Evolutionary conservation across 2,329 filamentous ascomycete genomes (phyloP).

Genomic region (Pseudogymnoascus sp.): DNA sequence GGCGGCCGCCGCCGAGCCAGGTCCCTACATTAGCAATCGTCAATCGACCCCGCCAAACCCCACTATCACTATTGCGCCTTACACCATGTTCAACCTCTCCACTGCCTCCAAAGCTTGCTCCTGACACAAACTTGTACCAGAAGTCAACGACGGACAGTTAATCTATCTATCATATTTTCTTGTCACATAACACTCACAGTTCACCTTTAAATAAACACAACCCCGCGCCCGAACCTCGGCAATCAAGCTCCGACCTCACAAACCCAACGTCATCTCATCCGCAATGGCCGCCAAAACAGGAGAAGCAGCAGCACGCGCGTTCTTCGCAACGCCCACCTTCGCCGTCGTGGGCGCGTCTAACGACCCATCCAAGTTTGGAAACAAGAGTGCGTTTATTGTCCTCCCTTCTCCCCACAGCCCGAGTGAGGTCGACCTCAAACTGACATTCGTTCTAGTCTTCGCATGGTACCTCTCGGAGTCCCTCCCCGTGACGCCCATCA

Average conservation of each 20-base stretch:
- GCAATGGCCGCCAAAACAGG: neutral
- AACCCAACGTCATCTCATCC: neutral
- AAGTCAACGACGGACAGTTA: neutral
- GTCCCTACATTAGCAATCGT: neutral
- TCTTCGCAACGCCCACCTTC: constrained; percentile 73
- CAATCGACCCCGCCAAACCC: neutral
- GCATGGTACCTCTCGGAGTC: constrained; percentile 76
- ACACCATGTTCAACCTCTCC: neutral
- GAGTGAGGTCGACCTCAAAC: constrained; percentile 12
- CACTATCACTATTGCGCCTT: neutral
- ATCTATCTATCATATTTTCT: neutral
- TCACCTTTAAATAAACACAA: neutral
- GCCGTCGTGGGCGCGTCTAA: constrained; percentile 87
- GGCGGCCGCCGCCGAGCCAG: neutral
- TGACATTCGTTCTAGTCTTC: constrained; percentile 54
- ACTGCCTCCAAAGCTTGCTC: neutral
- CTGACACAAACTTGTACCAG: neutral
- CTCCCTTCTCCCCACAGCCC: neutral
- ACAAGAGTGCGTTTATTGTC: constrained; percentile 55
- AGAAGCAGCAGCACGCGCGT: constrained; percentile 55
- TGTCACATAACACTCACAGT: neutral
- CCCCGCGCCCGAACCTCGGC: neutral
- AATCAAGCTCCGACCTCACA: neutral
- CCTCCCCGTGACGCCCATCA: constrained; percentile 74
- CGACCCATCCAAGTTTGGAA: constrained; percentile 77